Percentiles rank a stretch among this genome's conserved stretches.
Evolutionary conservation across 108 stramenopile species (phyloP).

Genomic region (Cyclotella choctawhatcheeana): DNA sequence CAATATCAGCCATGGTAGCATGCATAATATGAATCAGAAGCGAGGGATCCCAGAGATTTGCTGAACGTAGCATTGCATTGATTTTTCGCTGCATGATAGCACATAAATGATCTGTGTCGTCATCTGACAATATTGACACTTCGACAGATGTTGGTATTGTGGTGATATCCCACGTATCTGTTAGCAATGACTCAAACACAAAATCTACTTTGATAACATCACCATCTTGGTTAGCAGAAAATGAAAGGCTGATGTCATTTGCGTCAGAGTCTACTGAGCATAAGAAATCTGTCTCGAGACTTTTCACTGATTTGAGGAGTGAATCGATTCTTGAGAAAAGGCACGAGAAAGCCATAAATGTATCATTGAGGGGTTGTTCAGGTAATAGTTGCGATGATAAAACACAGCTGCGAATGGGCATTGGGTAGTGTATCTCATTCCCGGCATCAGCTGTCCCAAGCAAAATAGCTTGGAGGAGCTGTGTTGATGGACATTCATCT

Average conservation of each 20-base stretch:
- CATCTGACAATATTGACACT: slow-evolving; percentile 8
- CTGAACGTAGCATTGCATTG: not conserved
- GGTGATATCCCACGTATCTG: slow-evolving; percentile 20
- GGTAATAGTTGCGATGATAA: slow-evolving; percentile 20
- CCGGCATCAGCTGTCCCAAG: slow-evolving; percentile 18
- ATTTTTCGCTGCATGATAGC: slow-evolving; percentile 7
- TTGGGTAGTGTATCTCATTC: slow-evolving; percentile 9
- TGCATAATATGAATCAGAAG: no score
- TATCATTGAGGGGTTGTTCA: not conserved
- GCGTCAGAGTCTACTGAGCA: slow-evolving; percentile 18
- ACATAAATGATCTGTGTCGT: slow-evolving; percentile 10
- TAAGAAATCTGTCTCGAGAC: slow-evolving; percentile 28
- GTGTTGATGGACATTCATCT: slow-evolving; percentile 32
- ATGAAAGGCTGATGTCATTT: slow-evolving; percentile 14
- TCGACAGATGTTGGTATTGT: slow-evolving; percentile 31
- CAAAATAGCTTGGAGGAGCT: slow-evolving; percentile 38
- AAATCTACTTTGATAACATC: slow-evolving; percentile 24
- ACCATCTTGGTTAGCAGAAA: slow-evolving; percentile 8
- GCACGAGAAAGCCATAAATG: slow-evolving; percentile 7
- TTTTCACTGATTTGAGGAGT: slow-evolving; percentile 26
- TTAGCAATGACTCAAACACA: slow-evolving; percentile 19
- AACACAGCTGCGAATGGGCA: slow-evolving; percentile 30
- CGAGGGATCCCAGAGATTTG: slow-evolving; percentile 4
- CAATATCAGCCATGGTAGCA: no score
- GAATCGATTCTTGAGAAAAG: slow-evolving; percentile 40